Evolutionary conservation across 495 filamentous ascomycete genomes (phyloP), one percentile per base, ranked within the genome.

Genomic region (Astrothelium subdiscretum): DNA sequence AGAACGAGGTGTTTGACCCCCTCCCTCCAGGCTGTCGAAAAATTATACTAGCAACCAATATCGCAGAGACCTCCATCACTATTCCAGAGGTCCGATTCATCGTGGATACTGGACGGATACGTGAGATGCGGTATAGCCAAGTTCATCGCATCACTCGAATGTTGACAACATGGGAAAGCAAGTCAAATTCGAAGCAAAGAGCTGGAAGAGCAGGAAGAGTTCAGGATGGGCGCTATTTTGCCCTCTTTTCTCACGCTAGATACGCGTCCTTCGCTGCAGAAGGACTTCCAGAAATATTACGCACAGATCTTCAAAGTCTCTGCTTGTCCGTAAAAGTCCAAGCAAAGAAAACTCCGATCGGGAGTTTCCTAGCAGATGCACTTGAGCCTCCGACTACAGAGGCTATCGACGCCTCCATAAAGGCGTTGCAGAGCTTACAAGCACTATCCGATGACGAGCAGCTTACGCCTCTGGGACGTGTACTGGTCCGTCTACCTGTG

Each of bases 41-140:
- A 63, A 75, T 85, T 31, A 79, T 85, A 43, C 70, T 85, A 12
- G 73, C 82, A 12, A 85, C 83, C 0, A 83, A 85, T 65, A 80
- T 85, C 59, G 81, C 82, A 2, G 83, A 85, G 66, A 84, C 83
- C 0, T 84, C 82, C 3, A 67, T 85, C 31, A 85, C 83, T 2
- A 79, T 85, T 42, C 78, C 82, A 11, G 83, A 85, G 62, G 80
- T 85, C 31, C 74, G 76, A 60, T 80, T 77, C 63, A 81, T 85
- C 20, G 71, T 85, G 31, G 83, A 85, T 63, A 71, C 75, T 18
- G 83, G 82, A 24, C 83, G 81, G 64, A 67, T 78, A 35, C 74
- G 82, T 57, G 78, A 80, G 59, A 76, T 77, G 31, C 72, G 78
- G 44, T 83, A 80, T 59, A 76, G 83, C 60, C 73, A 77, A 57